These are phyloP conservation scores for Phytophthora pini DNA, from an alignment of 352 stramenopile species.

Conservation along the genomic window DNA sequence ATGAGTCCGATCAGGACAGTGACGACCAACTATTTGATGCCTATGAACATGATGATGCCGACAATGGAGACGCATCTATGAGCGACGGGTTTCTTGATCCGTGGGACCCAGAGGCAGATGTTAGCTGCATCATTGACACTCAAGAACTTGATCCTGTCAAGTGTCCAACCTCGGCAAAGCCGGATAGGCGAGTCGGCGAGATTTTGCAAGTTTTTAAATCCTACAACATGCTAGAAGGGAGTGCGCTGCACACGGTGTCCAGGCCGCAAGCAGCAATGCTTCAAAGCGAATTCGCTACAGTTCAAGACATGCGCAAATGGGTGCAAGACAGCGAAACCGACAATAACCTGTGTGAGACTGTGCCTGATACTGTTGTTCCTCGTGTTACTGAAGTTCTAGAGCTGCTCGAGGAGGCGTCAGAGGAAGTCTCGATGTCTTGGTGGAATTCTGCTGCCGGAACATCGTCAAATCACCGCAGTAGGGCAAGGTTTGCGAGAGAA, in stretches of 20 bases:
- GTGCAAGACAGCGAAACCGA: background rate
- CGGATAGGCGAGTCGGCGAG: background rate
- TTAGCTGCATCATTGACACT: background rate
- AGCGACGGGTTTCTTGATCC: background rate
- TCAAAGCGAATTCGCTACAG: background rate
- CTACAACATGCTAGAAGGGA: background rate
- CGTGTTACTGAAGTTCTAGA: background rate
- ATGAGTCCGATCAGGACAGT: background rate
- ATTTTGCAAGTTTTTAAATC: background rate
- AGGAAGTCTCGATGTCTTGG: background rate
- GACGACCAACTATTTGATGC: background rate
- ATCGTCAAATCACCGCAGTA: background rate
- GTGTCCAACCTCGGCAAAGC: background rate
- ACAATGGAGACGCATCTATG: background rate
- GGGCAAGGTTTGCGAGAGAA: background rate
- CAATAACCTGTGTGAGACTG: background rate
- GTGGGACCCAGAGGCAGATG: no score
- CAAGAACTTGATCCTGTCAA: background rate
- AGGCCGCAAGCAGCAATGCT: background rate
- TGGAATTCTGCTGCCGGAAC: background rate
- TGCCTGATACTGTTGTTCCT: background rate
- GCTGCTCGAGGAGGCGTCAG: background rate
- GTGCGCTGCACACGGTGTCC: background rate
- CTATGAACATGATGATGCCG: background rate
- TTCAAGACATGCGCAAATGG: constrained; percentile 11